A percentile compares a stretch with the other conserved stretches of the same genome.
Evolutionary conservation across 805 yeast genomes (phyloP).

Genomic region (Myxozyma kluyveri): DNA sequence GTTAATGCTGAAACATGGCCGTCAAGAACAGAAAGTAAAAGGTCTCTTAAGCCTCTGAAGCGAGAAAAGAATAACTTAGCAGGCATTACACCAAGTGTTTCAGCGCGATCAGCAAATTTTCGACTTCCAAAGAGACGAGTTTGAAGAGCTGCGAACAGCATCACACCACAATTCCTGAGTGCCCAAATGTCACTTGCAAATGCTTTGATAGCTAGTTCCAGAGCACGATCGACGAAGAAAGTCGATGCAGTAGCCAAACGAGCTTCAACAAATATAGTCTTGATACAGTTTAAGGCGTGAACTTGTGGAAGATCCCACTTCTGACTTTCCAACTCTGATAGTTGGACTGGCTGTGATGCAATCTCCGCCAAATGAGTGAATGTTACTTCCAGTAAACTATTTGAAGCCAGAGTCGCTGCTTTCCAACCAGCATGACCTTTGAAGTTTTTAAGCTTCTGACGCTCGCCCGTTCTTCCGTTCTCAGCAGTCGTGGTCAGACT

Average conservation of each 20-base stretch:
- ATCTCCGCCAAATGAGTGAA: constrained; percentile 53
- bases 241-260: constrained; percentile 55
- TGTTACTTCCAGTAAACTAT: constrained; percentile 46
- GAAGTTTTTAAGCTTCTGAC: constrained; percentile 25
- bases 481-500: constrained; percentile 25
- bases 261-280: constrained; percentile 70
- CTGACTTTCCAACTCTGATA: constrained; percentile 48
- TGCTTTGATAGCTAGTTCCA: constrained; percentile 58
- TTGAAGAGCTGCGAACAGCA: constrained; percentile 85
- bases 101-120: constrained; percentile 36
- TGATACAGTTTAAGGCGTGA: constrained; percentile 85
- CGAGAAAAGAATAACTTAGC: constrained; percentile 71
- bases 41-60: constrained; percentile 51
- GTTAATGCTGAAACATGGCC: constrained; percentile 28
- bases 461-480: background rate
- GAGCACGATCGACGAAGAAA: constrained; percentile 53
- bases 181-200: constrained; percentile 78
- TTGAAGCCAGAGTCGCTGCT: background rate
- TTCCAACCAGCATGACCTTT: background rate
- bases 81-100: constrained; percentile 40
- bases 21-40: constrained; percentile 43
- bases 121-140: constrained; percentile 72
- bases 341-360: constrained; percentile 51
- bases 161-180: constrained; percentile 84
- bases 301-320: constrained; percentile 84